phyloP scores from a whole-genome alignment of 345 rosid species.

The Citrus glauca region DNA sequence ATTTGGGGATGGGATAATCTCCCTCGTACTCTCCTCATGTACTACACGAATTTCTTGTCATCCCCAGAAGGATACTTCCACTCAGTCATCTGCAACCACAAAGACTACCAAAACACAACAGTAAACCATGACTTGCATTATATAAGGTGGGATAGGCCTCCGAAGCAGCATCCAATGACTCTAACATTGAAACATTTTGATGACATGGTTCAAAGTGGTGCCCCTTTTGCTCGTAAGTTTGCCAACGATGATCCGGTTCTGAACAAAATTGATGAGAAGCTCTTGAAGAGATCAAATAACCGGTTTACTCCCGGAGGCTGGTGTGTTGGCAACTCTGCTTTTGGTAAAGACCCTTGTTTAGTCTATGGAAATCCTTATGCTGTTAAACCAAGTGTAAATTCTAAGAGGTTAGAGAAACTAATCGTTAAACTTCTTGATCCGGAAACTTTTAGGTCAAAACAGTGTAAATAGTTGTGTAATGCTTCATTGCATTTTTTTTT shows the following conservation, averaged over 20 bases:
- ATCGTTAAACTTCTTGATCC: slow-evolving; percentile 62
- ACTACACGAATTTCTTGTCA: slow-evolving; percentile 79
- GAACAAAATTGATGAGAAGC: slow-evolving; percentile 57
- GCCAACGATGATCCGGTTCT: slow-evolving; percentile 54
- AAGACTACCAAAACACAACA: slow-evolving; percentile 83
- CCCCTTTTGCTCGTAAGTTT: slow-evolving; percentile 84
- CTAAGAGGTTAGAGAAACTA: slow-evolving; percentile 70
- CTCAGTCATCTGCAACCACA: slow-evolving; percentile 85
- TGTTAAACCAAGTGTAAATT: slow-evolving; percentile 55
- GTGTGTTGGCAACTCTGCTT: slow-evolving; percentile 40
- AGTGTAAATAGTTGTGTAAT: slow-evolving; percentile 55
- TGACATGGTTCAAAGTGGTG: slow-evolving; percentile 79
- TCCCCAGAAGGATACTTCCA: slow-evolving; percentile 90
- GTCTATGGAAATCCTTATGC: slow-evolving; percentile 42
- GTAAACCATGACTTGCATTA: slow-evolving; percentile 83
- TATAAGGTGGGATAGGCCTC: slow-evolving; percentile 74
- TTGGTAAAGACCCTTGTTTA: slow-evolving; percentile 46
- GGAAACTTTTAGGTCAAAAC: slow-evolving; percentile 66
- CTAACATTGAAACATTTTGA: slow-evolving; percentile 53
- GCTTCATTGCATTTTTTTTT: neutral
- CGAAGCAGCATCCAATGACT: slow-evolving; percentile 56
- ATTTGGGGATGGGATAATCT: slow-evolving; percentile 98
- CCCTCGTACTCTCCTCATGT: slow-evolving; percentile 87
- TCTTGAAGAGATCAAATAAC: slow-evolving; percentile 38
- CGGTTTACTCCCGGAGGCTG: slow-evolving; percentile 54